Evolutionary conservation across 2,329 filamentous ascomycete species (phyloP), one percentile per base, ranked within the genome.

Genomic region (Aschersonia sp.): DNA sequence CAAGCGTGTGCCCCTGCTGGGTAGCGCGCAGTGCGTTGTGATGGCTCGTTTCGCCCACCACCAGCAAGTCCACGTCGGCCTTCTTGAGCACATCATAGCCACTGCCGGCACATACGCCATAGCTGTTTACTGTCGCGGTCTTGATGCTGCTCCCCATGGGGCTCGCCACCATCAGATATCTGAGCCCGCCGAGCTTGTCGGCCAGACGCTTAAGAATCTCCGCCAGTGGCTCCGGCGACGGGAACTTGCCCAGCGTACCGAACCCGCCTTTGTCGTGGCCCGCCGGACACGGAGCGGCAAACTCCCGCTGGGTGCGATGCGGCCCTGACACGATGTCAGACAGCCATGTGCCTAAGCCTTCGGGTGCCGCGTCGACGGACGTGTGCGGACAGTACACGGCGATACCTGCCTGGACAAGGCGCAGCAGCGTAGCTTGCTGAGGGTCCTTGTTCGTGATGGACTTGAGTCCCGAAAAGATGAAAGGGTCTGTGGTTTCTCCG

Each of bases 371-470:
- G 65, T 98, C 92, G 43, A 97, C 80, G 10, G 92, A 91, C 0
- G 92, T 98, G 67, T 98, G 92, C 0, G 92, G 92, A 54, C 84
- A 89, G 71, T 97, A 98, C 49, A 98, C 89, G 54, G 89, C 94
- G 58, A 98, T 88, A 38, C 91, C 89, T 62, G 85, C 80, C 53
- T 86, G 84, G 44, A 84, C 85, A 9, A 98, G 76, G 43, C 83
- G 78, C 4, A 98, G 74, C 32, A 98, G 77, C 5, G 86, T 86
- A 43, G 82, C 77, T 62, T 98, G 92, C 64, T 97, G 92, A 7
- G 87, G 77, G 60, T 98, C 85, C 52, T 75, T 75, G 45, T 89
- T 77, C 35, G 87, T 94, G 60, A 98, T 71, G 53, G 86, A 84
- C 67, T 96, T 98, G 55, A 98, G 74, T 47, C 85, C 85, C 45